Base-by-base conservation (phyloP, 2,329 filamentous ascomycete species). In the Arthrinium puccinioides region DNA sequence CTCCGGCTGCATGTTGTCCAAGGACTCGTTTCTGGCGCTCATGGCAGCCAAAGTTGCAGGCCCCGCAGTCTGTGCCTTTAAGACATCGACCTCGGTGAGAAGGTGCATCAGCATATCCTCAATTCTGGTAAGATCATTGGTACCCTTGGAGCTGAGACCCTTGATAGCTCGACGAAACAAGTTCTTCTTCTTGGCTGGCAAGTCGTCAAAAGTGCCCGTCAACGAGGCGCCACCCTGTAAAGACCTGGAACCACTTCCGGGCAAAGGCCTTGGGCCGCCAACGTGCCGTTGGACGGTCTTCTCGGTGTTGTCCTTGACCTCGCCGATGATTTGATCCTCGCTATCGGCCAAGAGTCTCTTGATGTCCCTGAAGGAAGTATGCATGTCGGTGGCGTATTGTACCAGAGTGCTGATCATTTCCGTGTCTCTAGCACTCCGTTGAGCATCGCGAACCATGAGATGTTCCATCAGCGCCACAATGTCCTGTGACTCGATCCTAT, bases 391-490 rank as follows among this genome's bases (percentile, higher is more conserved):
- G 4, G 92, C 90, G 38, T 88, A 89, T 42, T 90, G 83, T 43
- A 98, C 92, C 21, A 98, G 76, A 1, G 92, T 90, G 32, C 96
- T 87, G 14, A 98, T 70, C 38, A 98, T 96, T 61, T 98, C 92
- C 0, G 92, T 97, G 53, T 98, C 92, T 30, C 92, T 79, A 31
- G 92, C 92, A 61, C 92, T 97, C 42, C 92, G 82, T 63, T 97
- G 90, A 27, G 90, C 92, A 64, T 98, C 92, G 24, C 92, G 84
- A 45, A 97, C 92, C 57, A 94, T 97, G 44, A 98, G 80, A 61
- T 98, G 92, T 56, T 98, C 90, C 92, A 98, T 98, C 43, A 98
- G 68, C 18, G 90, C 87, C 45, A 98, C 84, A 51, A 98, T 94
- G 54, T 98, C 92, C 63, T 94, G 92, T 31, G 88, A 95, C 57